These are phyloP conservation scores for Neurospora intermedia DNA, from an alignment of 495 filamentous ascomycete species.

Conservation along the genomic window DNA sequence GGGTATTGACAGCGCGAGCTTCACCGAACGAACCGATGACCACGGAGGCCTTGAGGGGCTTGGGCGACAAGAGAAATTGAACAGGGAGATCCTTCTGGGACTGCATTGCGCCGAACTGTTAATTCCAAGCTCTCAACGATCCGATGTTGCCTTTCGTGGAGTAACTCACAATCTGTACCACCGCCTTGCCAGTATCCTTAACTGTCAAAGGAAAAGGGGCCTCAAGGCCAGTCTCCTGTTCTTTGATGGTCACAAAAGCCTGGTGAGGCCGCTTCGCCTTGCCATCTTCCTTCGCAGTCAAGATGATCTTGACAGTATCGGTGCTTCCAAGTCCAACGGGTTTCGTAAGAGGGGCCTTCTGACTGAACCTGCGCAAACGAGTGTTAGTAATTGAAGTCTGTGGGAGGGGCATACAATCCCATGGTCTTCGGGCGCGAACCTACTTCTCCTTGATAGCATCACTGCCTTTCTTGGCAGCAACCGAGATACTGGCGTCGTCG, in stretches of 20 bases:
- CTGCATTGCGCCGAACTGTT: conserved; percentile 34
- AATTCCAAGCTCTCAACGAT: conserved; percentile 2
- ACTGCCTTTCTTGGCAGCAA: conserved; percentile 57
- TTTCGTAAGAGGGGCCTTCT: conserved; percentile 50
- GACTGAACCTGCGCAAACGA: conserved; percentile 43
- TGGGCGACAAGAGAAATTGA: conserved; percentile 58
- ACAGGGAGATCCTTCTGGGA: conserved; percentile 80
- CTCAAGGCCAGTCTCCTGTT: conserved; percentile 64
- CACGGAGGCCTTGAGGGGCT: conserved; percentile 64
- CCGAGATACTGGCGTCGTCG: conserved; percentile 69
- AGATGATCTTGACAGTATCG: conserved; percentile 70
- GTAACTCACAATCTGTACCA: conserved; percentile 64
- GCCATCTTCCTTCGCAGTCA: conserved; percentile 71
- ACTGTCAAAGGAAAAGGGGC: conserved; percentile 78
- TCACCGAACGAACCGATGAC: conserved; percentile 81
- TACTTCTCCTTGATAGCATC: conserved; percentile 68
- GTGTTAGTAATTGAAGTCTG: background rate
- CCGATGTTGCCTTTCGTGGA: background rate
- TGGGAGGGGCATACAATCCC: background rate
- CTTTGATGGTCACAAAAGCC: conserved; percentile 75
- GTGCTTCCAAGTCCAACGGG: conserved; percentile 52
- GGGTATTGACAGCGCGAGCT: conserved; percentile 55
- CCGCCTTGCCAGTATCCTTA: conserved; percentile 79
- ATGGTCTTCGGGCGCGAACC: conserved; percentile 8
- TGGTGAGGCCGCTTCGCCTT: conserved; percentile 81